Conservation (phyloP, 768 basidiomycete genomes). For the Trametes coccinea region DNA sequence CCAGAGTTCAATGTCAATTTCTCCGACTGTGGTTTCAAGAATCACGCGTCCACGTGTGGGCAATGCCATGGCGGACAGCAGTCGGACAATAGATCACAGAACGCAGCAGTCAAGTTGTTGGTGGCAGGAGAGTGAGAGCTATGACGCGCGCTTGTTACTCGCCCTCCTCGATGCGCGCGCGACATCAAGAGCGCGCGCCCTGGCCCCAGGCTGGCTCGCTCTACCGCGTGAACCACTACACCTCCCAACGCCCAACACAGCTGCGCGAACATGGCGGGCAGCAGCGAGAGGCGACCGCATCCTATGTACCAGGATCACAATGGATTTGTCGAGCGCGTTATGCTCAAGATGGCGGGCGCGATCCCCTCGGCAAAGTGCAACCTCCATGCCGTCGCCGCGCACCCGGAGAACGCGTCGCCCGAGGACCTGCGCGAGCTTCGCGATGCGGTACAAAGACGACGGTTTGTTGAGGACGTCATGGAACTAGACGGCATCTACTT, state of each 20-base stretch:
- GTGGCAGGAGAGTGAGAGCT: slow-evolving; percentile 6
- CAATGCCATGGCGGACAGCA: slow-evolving; percentile 59
- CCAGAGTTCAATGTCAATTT: slow-evolving; percentile 91
- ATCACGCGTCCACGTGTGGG: slow-evolving; percentile 87
- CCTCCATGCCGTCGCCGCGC: slow-evolving; percentile 15
- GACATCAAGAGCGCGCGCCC: not conserved
- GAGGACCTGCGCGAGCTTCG: slow-evolving; percentile 17
- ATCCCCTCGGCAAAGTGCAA: slow-evolving; percentile 10
- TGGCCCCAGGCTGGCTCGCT: not conserved
- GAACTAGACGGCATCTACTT: slow-evolving; percentile 28
- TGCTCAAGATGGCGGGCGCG: slow-evolving; percentile 10
- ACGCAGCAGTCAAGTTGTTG: not conserved
- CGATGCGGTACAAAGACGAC: slow-evolving; percentile 24
- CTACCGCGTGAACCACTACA: too few species aligned
- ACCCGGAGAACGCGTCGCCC: slow-evolving; percentile 2
- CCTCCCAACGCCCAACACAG: not conserved
- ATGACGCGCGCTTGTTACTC: slow-evolving; percentile 9
- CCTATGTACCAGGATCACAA: not conserved
- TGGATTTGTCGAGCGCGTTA: slow-evolving; percentile 10
- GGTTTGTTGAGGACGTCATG: slow-evolving; percentile 27
- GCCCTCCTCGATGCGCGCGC: not conserved
- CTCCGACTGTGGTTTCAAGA: slow-evolving; percentile 84
- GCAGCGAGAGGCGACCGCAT: not conserved
- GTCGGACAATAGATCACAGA: not conserved
- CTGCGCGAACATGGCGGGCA: not conserved